Evolutionary conservation across 2,329 filamentous ascomycete genomes (phyloP).

Genomic region (Fusarium foetens): DNA sequence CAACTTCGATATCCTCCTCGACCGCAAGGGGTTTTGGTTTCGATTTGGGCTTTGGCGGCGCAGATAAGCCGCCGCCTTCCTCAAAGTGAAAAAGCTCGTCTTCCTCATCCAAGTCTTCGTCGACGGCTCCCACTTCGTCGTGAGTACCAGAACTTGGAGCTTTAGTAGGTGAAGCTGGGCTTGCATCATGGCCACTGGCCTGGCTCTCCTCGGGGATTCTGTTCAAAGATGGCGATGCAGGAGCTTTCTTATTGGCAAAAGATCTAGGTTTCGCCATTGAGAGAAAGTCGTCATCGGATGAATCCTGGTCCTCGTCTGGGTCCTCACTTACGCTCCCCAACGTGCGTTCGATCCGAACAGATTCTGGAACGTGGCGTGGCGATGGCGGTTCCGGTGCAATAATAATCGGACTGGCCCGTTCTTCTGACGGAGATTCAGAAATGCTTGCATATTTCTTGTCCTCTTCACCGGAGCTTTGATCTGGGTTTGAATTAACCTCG

Average conservation of each 20-base stretch:
- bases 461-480: conserved; percentile 39
- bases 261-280: conserved; percentile 53
- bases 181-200: not conserved
- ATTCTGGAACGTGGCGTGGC: conserved; percentile 22
- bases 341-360: conserved; percentile 32
- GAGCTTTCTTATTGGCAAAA: conserved; percentile 42
- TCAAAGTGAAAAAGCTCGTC: conserved; percentile 61
- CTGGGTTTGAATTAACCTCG: conserved; percentile 54
- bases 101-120: conserved; percentile 40
- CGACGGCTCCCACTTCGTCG: conserved; percentile 1
- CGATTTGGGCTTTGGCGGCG: conserved; percentile 44
- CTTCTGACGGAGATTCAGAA: conserved; percentile 2
- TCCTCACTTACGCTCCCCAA: conserved; percentile 44
- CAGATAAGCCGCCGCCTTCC: conserved; percentile 51
- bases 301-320: conserved; percentile 45
- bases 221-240: conserved; percentile 29
- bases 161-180: conserved; percentile 5
- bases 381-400: conserved; percentile 35
- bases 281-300: conserved; percentile 55
- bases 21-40: conserved; percentile 41
- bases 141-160: not conserved
- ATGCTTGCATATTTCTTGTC: conserved; percentile 23
- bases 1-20: conserved; percentile 50
- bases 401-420: conserved; percentile 5
- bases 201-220: conserved; percentile 17